Evolutionary conservation across 2,329 filamentous ascomycete species (phyloP), one percentile per base, ranked within the genome.

Genomic region (Setomelanomma holmii): DNA sequence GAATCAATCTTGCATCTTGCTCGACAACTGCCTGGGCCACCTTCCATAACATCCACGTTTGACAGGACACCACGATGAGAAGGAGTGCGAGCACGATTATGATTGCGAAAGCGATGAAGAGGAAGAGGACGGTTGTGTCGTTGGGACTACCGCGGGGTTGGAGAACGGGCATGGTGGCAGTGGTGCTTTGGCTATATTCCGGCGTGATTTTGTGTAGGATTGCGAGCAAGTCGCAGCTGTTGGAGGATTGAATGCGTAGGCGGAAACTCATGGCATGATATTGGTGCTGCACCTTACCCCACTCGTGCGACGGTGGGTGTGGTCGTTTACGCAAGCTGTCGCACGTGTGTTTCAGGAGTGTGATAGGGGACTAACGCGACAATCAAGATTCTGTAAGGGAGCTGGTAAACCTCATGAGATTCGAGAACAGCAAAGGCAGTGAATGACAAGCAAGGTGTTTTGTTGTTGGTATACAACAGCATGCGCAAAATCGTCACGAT

Each of bases 31-130:
- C 55, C 12, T 45, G 45, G 0, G 66, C 64, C 35, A 69, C 53
- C 2, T 61, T 61, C 63, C 63, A 68, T 6, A 64, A 27, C 38
- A 64, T 55, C 55, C 66, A 70, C 3, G 66, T 69, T 24, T 68
- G 64, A 19, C 67, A 53, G 0, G 49, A 39, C 1, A 66, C 21
- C 0, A 57, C 30, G 8, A 67, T 27, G 7, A 70, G 51, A 7
- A 68, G 36, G 0, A 70, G 56, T 14, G 65, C 49, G 2, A 70
- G 59, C 1, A 62, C 52, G 24, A 70, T 41, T 1, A 70, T 52
- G 20, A 66, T 61, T 2, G 61, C 64, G 45, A 70, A 67, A 23
- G 60, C 34, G 27, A 67, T 64, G 54, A 67, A 66, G 49, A 70
- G 61, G 40, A 64, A 58, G 21, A 69, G 56, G 16, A 59, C 48